Evolutionary conservation across 179 eudicot genomes (phyloP).

Genomic region (Spinacia oleracea): DNA sequence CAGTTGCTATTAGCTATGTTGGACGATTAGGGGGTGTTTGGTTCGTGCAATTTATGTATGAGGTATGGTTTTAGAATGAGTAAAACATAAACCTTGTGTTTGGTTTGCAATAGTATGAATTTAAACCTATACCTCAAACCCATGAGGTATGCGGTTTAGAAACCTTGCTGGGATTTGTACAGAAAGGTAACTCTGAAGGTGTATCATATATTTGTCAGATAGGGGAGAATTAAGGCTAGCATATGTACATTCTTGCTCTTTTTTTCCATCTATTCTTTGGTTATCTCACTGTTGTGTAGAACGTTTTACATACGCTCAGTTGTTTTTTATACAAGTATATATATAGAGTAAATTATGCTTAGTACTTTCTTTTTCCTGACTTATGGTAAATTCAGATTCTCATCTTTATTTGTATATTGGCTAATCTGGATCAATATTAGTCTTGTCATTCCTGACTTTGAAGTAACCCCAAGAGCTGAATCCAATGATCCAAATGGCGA

Average conservation of each 20-base stretch:
- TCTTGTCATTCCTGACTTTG: background rate
- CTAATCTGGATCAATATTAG: background rate
- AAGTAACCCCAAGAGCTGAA: background rate
- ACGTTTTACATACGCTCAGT: constrained; percentile 29
- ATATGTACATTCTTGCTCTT: constrained; percentile 30
- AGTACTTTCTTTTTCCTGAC: background rate
- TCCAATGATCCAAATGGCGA: background rate
- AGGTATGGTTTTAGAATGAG: too few species aligned
- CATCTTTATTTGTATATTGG: background rate
- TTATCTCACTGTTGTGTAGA: constrained; percentile 20
- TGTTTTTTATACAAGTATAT: constrained; percentile 4
- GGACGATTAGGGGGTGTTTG: too few species aligned
- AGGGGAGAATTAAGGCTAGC: constrained; percentile 21
- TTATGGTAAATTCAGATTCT: background rate
- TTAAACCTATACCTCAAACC: too few species aligned
- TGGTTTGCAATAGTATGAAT: too few species aligned
- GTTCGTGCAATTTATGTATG: too few species aligned
- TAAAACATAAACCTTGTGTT: too few species aligned
- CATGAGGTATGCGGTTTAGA: too few species aligned
- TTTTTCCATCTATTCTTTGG: constrained; percentile 25
- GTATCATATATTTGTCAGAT: constrained; percentile 26
- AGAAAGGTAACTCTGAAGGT: constrained; percentile 25
- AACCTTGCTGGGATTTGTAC: constrained; percentile 28
- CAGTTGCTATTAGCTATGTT: too few species aligned
- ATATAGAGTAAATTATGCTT: background rate